Percentiles rank a stretch among this genome's conserved stretches.
These are phyloP conservation scores for Solanum sejunctum DNA, from an alignment of 257 asterid species.

Conservation along the genomic window DNA sequence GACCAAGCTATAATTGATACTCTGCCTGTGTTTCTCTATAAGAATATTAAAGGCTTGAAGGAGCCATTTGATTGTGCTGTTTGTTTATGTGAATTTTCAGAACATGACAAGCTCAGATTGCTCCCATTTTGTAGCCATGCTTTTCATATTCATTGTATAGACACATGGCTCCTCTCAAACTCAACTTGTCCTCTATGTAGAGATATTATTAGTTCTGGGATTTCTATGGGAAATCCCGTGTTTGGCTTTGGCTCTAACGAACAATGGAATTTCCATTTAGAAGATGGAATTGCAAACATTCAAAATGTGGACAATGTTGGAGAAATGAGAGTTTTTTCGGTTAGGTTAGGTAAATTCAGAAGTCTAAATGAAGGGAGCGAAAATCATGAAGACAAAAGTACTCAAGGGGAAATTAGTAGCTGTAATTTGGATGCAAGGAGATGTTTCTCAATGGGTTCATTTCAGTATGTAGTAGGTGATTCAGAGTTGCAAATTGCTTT, in stretches of 20 bases:
- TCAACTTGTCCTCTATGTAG: conserved; percentile 91
- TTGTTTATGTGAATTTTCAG: conserved; percentile 76
- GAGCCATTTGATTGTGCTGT: conserved; percentile 96
- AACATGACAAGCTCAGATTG: conserved; percentile 66
- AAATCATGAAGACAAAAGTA: background rate
- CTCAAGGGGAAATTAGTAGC: conserved; percentile 9
- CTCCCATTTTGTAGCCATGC: conserved; percentile 93
- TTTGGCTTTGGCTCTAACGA: background rate
- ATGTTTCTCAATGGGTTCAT: conserved; percentile 63
- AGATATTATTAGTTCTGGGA: conserved; percentile 21
- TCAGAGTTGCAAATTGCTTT: conserved; percentile 29
- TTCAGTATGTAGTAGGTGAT: conserved; percentile 35
- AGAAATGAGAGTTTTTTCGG: conserved; percentile 22
- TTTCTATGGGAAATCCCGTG: conserved; percentile 1
- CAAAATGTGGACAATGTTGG: conserved; percentile 7
- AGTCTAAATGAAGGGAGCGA: conserved; percentile 12
- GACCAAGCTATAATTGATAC: conserved; percentile 85
- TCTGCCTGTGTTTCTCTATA: conserved; percentile 64
- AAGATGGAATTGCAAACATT: background rate
- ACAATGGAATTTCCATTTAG: conserved; percentile 2
- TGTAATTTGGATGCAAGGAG: conserved; percentile 47
- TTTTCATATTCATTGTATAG: conserved; percentile 78
- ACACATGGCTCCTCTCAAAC: conserved; percentile 86
- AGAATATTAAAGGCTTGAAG: conserved; percentile 62
- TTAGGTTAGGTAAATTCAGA: conserved; percentile 46